These are phyloP conservation scores for Macrophomina tecta DNA, from an alignment of 2,329 filamentous ascomycete genomes.

Conservation along the genomic window DNA sequence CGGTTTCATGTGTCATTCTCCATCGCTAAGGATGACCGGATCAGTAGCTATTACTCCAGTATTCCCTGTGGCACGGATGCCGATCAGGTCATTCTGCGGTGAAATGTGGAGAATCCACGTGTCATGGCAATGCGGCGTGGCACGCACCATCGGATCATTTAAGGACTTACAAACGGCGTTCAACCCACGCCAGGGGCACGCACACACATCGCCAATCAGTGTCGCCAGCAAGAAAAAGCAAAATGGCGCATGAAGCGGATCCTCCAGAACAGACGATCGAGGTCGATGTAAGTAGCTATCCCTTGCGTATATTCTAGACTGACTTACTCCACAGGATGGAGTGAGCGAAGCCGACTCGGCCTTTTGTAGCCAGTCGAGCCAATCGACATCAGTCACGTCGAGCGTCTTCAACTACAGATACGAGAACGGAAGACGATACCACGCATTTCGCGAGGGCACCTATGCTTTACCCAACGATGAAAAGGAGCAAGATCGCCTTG, in stretches of 20 bases:
- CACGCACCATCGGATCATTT: not conserved
- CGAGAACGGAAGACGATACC: slow-evolving; percentile 28
- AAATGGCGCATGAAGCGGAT: not conserved
- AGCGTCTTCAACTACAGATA: slow-evolving; percentile 39
- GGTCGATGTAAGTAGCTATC: not conserved
- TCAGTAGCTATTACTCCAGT: not conserved
- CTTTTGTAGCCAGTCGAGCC: slow-evolving; percentile 21
- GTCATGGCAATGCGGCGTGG: not conserved
- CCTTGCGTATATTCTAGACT: no score
- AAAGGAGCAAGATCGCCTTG: slow-evolving; percentile 43
- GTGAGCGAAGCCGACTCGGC: slow-evolving; percentile 10
- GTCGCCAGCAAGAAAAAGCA: not conserved
- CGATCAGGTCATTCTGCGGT: not conserved
- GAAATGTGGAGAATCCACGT: not conserved
- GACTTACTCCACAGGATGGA: not conserved
- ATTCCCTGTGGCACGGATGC: not conserved
- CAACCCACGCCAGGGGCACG: not conserved
- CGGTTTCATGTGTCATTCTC: no score
- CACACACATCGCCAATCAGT: not conserved
- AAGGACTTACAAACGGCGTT: not conserved
- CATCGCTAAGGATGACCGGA: not conserved
- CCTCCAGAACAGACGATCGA: not conserved
- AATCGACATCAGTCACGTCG: slow-evolving; percentile 43
- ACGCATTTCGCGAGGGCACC: slow-evolving; percentile 40
- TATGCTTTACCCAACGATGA: slow-evolving; percentile 48